phyloP scores from a whole-genome alignment of 75 land plant genomes.

The Sequoia sempervirens region DNA sequence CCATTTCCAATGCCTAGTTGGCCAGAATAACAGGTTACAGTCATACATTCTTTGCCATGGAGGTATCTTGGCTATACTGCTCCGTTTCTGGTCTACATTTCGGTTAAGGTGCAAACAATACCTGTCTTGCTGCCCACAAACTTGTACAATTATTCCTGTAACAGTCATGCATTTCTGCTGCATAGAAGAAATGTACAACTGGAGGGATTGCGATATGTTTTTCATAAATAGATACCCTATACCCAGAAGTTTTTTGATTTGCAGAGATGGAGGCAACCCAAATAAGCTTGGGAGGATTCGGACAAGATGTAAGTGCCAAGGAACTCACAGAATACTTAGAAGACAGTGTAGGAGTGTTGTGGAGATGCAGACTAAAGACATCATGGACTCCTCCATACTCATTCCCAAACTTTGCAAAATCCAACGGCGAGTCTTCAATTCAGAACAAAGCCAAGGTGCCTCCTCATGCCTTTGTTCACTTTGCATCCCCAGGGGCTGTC shows the following conservation, averaged over 20 bases:
- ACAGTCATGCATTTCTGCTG: neutral
- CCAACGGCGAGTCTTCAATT: neutral
- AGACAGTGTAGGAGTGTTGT: conserved; percentile 42
- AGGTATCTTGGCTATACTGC: neutral
- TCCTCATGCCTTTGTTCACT: conserved; percentile 93
- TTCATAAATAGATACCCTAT: neutral
- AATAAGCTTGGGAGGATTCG: conserved; percentile 74
- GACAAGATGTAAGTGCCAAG: conserved; percentile 30
- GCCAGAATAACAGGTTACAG: neutral
- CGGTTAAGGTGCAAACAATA: neutral
- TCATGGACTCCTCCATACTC: conserved; percentile 59
- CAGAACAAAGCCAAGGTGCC: conserved; percentile 20
- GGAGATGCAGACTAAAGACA: conserved; percentile 74
- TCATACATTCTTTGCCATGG: neutral
- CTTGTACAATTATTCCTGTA: neutral
- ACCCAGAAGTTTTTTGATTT: neutral
- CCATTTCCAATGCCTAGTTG: no score
- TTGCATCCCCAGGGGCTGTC: conserved; percentile 46
- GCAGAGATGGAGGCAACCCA: conserved; percentile 39
- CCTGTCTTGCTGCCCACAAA: neutral
- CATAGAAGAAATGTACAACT: neutral
- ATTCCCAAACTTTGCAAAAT: conserved; percentile 29
- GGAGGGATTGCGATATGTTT: neutral
- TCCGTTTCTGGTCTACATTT: neutral
- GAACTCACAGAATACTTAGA: conserved; percentile 50